Conservation (phyloP, 768 basidiomycete genomes). For the Tulasnella sp. region DNA sequence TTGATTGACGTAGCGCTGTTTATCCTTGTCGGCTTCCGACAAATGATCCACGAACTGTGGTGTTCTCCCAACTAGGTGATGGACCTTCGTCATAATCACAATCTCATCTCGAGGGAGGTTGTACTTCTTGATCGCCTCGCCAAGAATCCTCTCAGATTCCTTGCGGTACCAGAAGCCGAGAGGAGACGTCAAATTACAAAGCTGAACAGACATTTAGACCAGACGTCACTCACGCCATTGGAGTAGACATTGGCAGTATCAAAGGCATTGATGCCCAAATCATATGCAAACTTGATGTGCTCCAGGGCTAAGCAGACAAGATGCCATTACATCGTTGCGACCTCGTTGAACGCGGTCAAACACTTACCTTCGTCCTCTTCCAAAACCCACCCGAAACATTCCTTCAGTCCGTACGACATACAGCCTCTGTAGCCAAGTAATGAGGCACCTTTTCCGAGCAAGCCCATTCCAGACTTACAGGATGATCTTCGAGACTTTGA, state of each 20-base stretch:
- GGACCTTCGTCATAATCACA: conserved; percentile 68
- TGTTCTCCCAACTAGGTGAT: neutral
- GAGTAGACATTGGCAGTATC: conserved; percentile 44
- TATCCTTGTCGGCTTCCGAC: conserved; percentile 2
- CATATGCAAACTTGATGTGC: conserved; percentile 18
- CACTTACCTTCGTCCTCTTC: conserved; percentile 44
- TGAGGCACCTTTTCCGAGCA: too few relatives aligned
- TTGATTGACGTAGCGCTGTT: conserved; percentile 12
- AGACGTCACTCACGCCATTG: conserved; percentile 37
- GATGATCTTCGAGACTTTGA: neutral
- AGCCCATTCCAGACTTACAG: neutral
- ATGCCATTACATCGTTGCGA: neutral
- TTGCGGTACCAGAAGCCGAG: neutral
- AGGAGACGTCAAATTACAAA: neutral
- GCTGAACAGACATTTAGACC: neutral
- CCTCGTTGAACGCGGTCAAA: neutral
- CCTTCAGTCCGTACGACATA: conserved; percentile 49
- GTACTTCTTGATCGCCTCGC: conserved; percentile 57
- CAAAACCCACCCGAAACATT: conserved; percentile 50
- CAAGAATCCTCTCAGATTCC: conserved; percentile 53
- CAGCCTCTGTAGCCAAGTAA: conserved; percentile 43
- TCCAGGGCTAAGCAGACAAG: neutral
- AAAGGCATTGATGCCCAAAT: conserved; percentile 25
- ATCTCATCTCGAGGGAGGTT: conserved; percentile 45
- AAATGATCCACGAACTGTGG: neutral